These are phyloP conservation scores for Aciculosporium take DNA, from an alignment of 2,329 filamentous ascomycete species.

Conservation along the genomic window DNA sequence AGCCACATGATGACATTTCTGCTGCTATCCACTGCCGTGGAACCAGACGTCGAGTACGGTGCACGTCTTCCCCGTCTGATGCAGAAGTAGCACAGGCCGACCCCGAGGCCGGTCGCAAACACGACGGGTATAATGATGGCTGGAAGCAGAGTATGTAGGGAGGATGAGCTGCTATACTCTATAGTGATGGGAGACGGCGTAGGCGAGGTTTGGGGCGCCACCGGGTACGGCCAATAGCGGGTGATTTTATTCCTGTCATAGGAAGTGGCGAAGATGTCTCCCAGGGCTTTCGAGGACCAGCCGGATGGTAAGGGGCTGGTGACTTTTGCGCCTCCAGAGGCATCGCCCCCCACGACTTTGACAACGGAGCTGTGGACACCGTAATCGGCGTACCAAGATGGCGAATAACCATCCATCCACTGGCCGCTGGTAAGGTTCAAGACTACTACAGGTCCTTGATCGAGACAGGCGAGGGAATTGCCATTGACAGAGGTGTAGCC, in stretches of 20 bases:
- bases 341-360: conserved; percentile 51
- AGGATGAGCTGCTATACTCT: neutral
- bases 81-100: conserved; percentile 37
- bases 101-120: conserved; percentile 13
- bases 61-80: conserved; percentile 29
- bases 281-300: conserved; percentile 37
- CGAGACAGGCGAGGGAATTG: conserved; percentile 27
- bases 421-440: conserved; percentile 58
- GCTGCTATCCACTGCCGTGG: conserved; percentile 31
- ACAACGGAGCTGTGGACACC: conserved; percentile 51
- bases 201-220: conserved; percentile 5
- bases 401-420: conserved; percentile 60
- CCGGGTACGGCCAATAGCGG: conserved; percentile 46
- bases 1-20: conserved; percentile 39
- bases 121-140: conserved; percentile 8
- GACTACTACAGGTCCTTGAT: conserved; percentile 40
- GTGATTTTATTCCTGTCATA: conserved; percentile 44
- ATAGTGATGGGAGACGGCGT: neutral
- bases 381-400: conserved; percentile 49
- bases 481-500: conserved; percentile 36
- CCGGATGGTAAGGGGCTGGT: conserved; percentile 46
- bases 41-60: conserved; percentile 19
- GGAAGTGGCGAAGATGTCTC: conserved; percentile 34
- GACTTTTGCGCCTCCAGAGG: conserved; percentile 53
- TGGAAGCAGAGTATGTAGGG: conserved; percentile 6